Conservation (phyloP, 2,329 filamentous ascomycete genomes). For the Mollisiaceae sp. region DNA sequence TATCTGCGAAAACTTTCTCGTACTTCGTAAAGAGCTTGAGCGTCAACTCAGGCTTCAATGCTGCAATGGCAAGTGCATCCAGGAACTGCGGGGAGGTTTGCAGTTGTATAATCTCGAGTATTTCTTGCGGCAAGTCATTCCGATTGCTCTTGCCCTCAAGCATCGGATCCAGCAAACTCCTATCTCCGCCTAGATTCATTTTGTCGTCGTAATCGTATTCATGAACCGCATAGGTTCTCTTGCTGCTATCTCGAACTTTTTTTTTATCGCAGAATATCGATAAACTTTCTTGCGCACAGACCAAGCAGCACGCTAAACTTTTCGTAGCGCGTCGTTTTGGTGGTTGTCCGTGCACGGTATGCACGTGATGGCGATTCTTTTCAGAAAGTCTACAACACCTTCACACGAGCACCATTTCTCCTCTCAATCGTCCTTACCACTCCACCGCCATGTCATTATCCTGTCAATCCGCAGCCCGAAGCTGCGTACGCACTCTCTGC, state of each 20-base stretch:
- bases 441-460: slow-evolving; percentile 62
- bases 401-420: slow-evolving; percentile 15
- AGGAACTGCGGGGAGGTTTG: slow-evolving; percentile 70
- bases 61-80: slow-evolving; percentile 70
- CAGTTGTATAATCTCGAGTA: slow-evolving; percentile 69
- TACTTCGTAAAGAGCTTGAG: slow-evolving; percentile 77
- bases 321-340: neutral
- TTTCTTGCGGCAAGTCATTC: slow-evolving; percentile 69
- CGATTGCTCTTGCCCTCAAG: slow-evolving; percentile 59
- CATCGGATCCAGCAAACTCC: slow-evolving; percentile 59
- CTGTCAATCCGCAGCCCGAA: slow-evolving; percentile 67
- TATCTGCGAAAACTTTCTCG: slow-evolving; percentile 77
- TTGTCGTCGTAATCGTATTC: slow-evolving; percentile 26
- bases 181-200: slow-evolving; percentile 59
- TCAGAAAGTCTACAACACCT: slow-evolving; percentile 17
- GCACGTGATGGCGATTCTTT: slow-evolving; percentile 3
- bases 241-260: slow-evolving; percentile 24
- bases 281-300: slow-evolving; percentile 25
- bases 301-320: slow-evolving; percentile 3
- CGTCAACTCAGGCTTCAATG: slow-evolving; percentile 73
- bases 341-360: too few relatives aligned
- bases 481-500: slow-evolving; percentile 67
- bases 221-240: slow-evolving; percentile 7
- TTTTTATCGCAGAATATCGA: slow-evolving; percentile 23
- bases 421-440: slow-evolving; percentile 20